Evolutionary conservation across 371 early-diverging fungal genomes (phyloP).

Genomic region (Thermomucor indicae-seudaticae): DNA sequence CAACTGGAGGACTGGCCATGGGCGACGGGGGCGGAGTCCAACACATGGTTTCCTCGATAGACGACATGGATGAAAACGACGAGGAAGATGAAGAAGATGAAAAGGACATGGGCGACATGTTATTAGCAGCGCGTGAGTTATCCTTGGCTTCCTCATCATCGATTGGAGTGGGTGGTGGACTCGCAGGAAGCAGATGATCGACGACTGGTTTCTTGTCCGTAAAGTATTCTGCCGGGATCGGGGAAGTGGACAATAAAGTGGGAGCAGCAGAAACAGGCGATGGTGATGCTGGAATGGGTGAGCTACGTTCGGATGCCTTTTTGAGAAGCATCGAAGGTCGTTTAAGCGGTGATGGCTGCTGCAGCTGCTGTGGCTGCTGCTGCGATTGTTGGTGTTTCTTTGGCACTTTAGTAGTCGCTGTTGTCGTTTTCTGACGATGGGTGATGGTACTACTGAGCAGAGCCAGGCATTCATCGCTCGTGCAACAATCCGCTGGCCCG

Average conservation of each 20-base stretch:
- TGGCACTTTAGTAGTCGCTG: neutral
- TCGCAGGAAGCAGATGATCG: constrained; percentile 1
- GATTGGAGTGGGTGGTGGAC: neutral
- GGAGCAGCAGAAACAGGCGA: too few relatives aligned
- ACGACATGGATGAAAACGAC: constrained; percentile 10
- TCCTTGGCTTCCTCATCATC: too few relatives aligned
- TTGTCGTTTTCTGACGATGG: neutral
- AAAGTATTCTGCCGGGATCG: neutral
- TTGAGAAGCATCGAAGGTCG: constrained; percentile 19
- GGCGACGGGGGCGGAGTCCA: constrained; percentile 4
- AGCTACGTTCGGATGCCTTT: constrained; percentile 15
- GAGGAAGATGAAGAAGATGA: constrained; percentile 23
- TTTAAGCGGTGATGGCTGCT: neutral
- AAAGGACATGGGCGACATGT: constrained; percentile 17
- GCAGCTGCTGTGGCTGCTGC: constrained; percentile 6
- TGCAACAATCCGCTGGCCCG: constrained; percentile 32
- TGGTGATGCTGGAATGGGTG: neutral
- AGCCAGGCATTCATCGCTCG: constrained; percentile 15
- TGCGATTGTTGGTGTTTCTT: constrained; percentile 1
- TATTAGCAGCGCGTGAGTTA: too few relatives aligned
- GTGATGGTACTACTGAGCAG: constrained; percentile 2
- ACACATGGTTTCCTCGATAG: neutral
- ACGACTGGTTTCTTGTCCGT: neutral
- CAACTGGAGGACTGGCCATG: neutral
- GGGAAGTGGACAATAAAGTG: too few relatives aligned